A percentile compares a stretch with the other conserved stretches of the same genome.
Evolutionary conservation across 148 eudicot genomes (phyloP).

Genomic region (Chenopodium berlandieri): DNA sequence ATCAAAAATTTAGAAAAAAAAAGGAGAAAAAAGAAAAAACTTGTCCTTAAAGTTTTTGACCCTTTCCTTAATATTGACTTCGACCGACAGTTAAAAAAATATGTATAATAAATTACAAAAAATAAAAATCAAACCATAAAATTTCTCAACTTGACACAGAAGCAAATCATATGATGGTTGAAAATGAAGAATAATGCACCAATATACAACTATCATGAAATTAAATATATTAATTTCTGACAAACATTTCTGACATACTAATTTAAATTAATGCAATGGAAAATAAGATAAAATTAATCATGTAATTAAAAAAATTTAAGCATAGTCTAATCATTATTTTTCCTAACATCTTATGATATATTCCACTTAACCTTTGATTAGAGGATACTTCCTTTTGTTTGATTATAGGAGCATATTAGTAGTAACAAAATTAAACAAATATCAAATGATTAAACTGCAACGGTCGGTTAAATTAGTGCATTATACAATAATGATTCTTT

Average conservation of each 20-base stretch:
- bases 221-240: conserved; percentile 21
- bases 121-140: conserved; percentile 8
- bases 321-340: conserved; percentile 16
- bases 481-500: conserved; percentile 4
- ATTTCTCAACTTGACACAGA: conserved; percentile 3
- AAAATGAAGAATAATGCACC: background rate
- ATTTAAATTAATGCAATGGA: background rate
- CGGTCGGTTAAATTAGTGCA: conserved; percentile 14
- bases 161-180: conserved; percentile 1
- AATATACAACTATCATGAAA: background rate
- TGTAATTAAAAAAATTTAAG: background rate
- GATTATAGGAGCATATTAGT: background rate
- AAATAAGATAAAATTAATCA: background rate
- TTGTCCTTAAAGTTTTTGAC: conserved; percentile 19
- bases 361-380: conserved; percentile 15
- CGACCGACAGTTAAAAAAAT: conserved; percentile 12
- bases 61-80: conserved; percentile 17
- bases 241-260: conserved; percentile 42
- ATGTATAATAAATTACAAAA: no score
- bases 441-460: conserved; percentile 11
- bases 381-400: conserved; percentile 14
- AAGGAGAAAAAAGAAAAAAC: background rate
- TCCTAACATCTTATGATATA: conserved; percentile 1
- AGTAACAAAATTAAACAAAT: background rate
- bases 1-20: background rate